Conservation (phyloP, 257 asterid genomes). For the Petunia secreta region DNA sequence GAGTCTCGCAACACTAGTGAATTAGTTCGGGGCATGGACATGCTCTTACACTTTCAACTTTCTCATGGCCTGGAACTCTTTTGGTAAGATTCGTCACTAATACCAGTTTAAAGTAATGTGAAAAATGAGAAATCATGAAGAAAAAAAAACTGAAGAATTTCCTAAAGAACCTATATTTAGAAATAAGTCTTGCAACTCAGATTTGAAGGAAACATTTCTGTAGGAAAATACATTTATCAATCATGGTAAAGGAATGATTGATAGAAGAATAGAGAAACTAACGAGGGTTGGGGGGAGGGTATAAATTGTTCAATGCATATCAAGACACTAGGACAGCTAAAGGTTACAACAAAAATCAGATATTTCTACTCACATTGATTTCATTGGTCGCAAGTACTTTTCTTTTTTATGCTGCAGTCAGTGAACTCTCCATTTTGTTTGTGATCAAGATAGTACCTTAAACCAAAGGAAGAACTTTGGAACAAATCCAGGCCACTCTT, state of each 20-base stretch:
- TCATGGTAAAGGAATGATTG: no score
- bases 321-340: neutral
- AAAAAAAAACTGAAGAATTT: neutral
- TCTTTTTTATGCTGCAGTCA: conserved; percentile 63
- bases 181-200: no score
- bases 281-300: no score
- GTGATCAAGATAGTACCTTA: conserved; percentile 78
- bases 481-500: conserved; percentile 74
- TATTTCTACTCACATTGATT: neutral
- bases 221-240: neutral
- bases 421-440: conserved; percentile 67
- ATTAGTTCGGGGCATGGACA: conserved; percentile 95
- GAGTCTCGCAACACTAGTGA: conserved; percentile 81
- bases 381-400: conserved; percentile 65
- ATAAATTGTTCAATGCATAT: no score
- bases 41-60: conserved; percentile 90
- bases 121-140: neutral
- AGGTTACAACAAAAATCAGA: neutral
- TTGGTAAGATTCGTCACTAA: conserved; percentile 41
- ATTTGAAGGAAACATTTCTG: neutral
- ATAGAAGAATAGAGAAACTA: no score
- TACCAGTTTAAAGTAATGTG: neutral
- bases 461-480: conserved; percentile 85
- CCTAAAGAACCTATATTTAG: neutral
- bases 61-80: conserved; percentile 88